Evolutionary conservation across 495 filamentous ascomycete genomes (phyloP).

Genomic region (Annulohypoxylon nitens): DNA sequence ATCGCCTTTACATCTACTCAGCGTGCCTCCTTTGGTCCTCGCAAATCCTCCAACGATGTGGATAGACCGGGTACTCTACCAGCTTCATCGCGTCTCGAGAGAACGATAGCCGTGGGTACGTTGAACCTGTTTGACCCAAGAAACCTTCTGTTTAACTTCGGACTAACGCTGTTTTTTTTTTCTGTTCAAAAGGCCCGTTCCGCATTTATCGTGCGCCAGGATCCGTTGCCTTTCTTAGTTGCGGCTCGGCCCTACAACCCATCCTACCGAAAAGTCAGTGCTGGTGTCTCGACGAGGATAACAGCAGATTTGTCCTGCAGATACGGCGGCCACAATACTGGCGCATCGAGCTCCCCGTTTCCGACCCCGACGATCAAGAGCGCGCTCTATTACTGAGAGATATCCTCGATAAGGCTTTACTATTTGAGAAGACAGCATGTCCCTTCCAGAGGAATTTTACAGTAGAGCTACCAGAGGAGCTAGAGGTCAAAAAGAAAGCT

Average conservation of each 20-base stretch:
- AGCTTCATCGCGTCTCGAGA: conserved; percentile 81
- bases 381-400: conserved; percentile 74
- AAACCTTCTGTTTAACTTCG: conserved; percentile 13
- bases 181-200: conserved; percentile 69
- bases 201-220: conserved; percentile 84
- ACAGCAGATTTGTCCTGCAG: conserved; percentile 82
- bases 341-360: conserved; percentile 84
- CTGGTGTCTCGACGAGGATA: conserved; percentile 90
- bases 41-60: conserved; percentile 50
- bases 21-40: conserved; percentile 52
- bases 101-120: conserved; percentile 82
- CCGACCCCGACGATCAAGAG: conserved; percentile 68
- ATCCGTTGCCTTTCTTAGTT: conserved; percentile 86
- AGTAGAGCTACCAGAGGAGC: conserved; percentile 78
- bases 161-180: conserved; percentile 21
- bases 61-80: conserved; percentile 69
- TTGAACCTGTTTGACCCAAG: conserved; percentile 19
- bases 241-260: conserved; percentile 80
- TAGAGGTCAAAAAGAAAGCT: conserved; percentile 74
- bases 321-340: conserved; percentile 86
- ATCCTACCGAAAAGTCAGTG: conserved; percentile 90
- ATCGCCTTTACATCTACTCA: conserved; percentile 71
- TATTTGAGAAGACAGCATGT: conserved; percentile 88
- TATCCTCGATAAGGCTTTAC: conserved; percentile 76
- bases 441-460: conserved; percentile 84